Percentiles rank a stretch among this genome's conserved stretches.
phyloP scores from a whole-genome alignment of 306 rosid species.

The Quercus aquifolioides region DNA sequence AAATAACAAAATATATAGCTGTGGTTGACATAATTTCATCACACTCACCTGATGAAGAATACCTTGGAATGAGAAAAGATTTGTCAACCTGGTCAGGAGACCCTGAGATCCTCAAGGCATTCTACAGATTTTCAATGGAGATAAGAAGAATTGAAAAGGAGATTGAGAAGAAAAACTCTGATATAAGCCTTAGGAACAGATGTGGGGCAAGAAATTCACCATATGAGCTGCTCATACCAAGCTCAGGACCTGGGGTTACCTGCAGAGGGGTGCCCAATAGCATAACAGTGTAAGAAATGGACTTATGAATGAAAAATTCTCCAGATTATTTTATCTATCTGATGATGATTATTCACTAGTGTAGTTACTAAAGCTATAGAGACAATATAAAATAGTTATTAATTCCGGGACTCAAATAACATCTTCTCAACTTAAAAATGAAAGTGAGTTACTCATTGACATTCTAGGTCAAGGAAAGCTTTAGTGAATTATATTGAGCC shows the following conservation, averaged over 20 bases:
- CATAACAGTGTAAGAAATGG: slow-evolving; percentile 16
- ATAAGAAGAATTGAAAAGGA: slow-evolving; percentile 33
- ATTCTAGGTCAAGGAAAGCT: too few relatives aligned
- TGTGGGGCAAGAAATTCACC: slow-evolving; percentile 32
- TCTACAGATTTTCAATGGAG: slow-evolving; percentile 31
- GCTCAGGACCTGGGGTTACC: slow-evolving; percentile 35
- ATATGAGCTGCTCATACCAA: slow-evolving; percentile 40
- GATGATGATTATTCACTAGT: not conserved
- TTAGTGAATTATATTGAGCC: too few relatives aligned
- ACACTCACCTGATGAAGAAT: slow-evolving; percentile 48
- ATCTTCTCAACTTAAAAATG: too few relatives aligned
- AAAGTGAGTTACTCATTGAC: too few relatives aligned
- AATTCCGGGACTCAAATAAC: too few relatives aligned
- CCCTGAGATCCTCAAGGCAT: slow-evolving; percentile 33
- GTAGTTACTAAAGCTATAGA: too few relatives aligned
- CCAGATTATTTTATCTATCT: not conserved
- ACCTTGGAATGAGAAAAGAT: slow-evolving; percentile 30
- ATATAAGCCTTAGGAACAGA: slow-evolving; percentile 32
- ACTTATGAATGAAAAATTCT: not conserved
- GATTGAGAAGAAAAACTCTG: slow-evolving; percentile 34
- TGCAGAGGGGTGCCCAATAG: slow-evolving; percentile 51
- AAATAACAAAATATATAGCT: slow-evolving; percentile 42
- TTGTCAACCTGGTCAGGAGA: slow-evolving; percentile 32
- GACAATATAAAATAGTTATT: too few relatives aligned
- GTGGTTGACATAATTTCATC: slow-evolving; percentile 36